These are phyloP conservation scores for Eucalyptus cloeziana DNA, from an alignment of 345 rosid species.

Conservation along the genomic window DNA sequence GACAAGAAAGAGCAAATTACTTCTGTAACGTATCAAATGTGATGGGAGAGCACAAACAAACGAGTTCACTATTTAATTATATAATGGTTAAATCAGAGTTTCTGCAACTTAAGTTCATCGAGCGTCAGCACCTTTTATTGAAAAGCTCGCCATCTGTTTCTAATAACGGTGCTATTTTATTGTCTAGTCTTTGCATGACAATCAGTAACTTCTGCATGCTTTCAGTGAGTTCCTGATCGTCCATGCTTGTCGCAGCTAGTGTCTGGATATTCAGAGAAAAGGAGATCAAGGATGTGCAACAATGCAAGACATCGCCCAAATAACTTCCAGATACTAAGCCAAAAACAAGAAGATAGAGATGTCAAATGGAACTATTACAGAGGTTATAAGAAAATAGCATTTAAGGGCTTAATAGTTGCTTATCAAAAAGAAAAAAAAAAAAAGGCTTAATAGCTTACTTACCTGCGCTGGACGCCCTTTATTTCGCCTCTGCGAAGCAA, in stretches of 20 bases:
- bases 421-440: neutral
- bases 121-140: constrained; percentile 47
- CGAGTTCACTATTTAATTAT: neutral
- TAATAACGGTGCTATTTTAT: constrained; percentile 76
- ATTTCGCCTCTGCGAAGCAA: constrained; percentile 72
- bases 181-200: constrained; percentile 93
- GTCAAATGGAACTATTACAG: neutral
- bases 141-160: constrained; percentile 88
- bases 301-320: neutral
- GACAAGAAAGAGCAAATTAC: neutral
- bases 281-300: neutral
- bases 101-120: neutral
- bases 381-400: neutral
- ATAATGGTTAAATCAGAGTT: neutral
- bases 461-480: constrained; percentile 90
- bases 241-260: constrained; percentile 83
- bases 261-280: constrained; percentile 31
- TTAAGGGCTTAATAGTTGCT: neutral
- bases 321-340: neutral
- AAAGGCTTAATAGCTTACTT: neutral
- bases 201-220: constrained; percentile 87
- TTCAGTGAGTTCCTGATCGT: constrained; percentile 72
- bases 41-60: neutral
- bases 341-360: neutral
- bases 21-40: neutral